phyloP scores from a whole-genome alignment of 805 yeast species.

The Hanseniaspora occidentalis region DNA sequence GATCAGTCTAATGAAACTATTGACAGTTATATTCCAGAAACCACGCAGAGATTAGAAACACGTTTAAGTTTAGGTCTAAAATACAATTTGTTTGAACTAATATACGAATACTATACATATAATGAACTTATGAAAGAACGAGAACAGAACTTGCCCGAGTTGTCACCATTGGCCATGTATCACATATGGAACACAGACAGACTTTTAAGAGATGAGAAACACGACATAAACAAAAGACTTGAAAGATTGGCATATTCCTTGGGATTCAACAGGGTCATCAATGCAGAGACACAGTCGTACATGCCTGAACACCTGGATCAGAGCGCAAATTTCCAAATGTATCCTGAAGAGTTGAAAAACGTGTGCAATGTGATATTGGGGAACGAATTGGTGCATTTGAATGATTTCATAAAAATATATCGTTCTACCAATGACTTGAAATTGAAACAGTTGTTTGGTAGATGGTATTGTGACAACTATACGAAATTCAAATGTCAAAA shows the following conservation, averaged over 20 bases:
- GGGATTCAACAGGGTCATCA: not conserved
- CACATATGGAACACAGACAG: not conserved
- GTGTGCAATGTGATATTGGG: constrained; percentile 12
- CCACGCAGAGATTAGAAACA: not conserved
- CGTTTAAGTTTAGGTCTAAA: not conserved
- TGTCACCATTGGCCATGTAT: not conserved
- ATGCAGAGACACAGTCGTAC: not conserved
- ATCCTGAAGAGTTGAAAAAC: constrained; percentile 12
- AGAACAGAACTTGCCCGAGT: not conserved
- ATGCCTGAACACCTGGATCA: not conserved
- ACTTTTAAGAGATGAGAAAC: not conserved
- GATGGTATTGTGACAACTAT: constrained; percentile 21
- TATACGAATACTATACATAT: not conserved
- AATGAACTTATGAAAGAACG: constrained; percentile 6
- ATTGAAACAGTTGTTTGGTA: constrained; percentile 13
- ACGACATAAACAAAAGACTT: not conserved
- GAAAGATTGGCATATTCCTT: constrained; percentile 13
- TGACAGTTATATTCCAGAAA: not conserved
- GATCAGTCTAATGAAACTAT: not conserved
- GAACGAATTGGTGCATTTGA: constrained; percentile 13
- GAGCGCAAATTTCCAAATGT: constrained; percentile 14
- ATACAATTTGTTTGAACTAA: not conserved
- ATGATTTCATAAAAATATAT: constrained; percentile 17
- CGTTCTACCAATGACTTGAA: constrained; percentile 7
- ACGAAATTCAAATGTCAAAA: constrained; percentile 7